Evolutionary conservation across 2,329 filamentous ascomycete genomes (phyloP).

Genomic region (Elsinoe arachidis): DNA sequence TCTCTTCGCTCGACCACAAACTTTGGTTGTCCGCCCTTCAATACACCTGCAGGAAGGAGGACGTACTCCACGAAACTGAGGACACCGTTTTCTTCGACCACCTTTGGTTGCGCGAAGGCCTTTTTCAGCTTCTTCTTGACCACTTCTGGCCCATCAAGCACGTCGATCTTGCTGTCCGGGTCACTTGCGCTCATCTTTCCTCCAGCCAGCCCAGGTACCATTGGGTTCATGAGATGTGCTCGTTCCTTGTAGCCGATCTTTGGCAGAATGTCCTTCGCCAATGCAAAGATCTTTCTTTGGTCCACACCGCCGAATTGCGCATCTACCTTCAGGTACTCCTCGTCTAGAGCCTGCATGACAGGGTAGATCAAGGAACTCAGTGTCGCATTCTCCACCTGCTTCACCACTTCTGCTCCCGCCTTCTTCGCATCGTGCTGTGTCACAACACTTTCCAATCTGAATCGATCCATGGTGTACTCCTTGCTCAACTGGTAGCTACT

Average conservation of each 20-base stretch:
- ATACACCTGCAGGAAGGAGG: constrained; percentile 64
- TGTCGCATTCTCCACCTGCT: constrained; percentile 72
- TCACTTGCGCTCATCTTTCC: constrained; percentile 72
- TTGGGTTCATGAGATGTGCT: constrained; percentile 70
- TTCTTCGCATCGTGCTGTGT: constrained; percentile 78
- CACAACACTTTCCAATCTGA: constrained; percentile 61
- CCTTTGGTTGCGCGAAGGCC: constrained; percentile 66
- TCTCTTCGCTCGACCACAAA: constrained; percentile 61
- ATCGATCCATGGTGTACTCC: constrained; percentile 80
- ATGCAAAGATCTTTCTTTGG: constrained; percentile 80
- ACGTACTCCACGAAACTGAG: constrained; percentile 82
- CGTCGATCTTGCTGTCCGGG: constrained; percentile 77
- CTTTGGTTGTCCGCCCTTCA: constrained; percentile 46
- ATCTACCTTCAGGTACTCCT: constrained; percentile 81
- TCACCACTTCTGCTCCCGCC: constrained; percentile 88
- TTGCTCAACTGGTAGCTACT: constrained; percentile 61
- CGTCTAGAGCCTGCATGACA: constrained; percentile 82
- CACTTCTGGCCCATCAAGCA: constrained; percentile 68
- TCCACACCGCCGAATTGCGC: constrained; percentile 79
- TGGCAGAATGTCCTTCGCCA: constrained; percentile 76
- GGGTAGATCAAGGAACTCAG: constrained; percentile 72
- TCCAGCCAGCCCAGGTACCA: constrained; percentile 76
- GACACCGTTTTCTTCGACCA: constrained; percentile 77
- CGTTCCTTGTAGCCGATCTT: constrained; percentile 75
- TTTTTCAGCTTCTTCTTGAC: constrained; percentile 81